A percentile compares a stretch with the other conserved stretches of the same genome.
These are phyloP conservation scores for Malassezia cuniculi DNA, from an alignment of 1,284 basidiomycete genomes.

Conservation along the genomic window DNA sequence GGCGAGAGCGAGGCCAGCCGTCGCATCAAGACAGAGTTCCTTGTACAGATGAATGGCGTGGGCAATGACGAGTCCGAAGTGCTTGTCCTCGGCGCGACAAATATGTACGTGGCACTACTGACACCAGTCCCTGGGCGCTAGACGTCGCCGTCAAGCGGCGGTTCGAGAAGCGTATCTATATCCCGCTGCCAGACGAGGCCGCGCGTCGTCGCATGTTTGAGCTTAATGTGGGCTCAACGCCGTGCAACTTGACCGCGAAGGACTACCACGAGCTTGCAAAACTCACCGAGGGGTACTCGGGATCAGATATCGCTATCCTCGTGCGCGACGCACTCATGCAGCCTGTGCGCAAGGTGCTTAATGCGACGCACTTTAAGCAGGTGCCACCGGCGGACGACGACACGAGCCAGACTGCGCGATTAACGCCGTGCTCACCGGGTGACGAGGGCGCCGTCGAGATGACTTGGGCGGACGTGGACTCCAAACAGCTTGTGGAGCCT, in stretches of 20 bases:
- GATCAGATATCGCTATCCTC: constrained; percentile 86
- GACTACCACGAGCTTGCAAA: constrained; percentile 74
- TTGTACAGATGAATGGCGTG: constrained; percentile 94
- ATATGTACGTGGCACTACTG: constrained; percentile 64
- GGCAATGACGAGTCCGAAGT: constrained; percentile 88
- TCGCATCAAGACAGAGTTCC: constrained; percentile 94
- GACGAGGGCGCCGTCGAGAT: constrained; percentile 59
- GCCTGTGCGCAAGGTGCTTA: constrained; percentile 87
- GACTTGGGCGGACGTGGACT: constrained; percentile 80
- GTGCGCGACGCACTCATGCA: constrained; percentile 98
- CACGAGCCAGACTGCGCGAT: constrained; percentile 17
- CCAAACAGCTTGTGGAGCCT: constrained; percentile 80
- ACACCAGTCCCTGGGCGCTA: constrained; percentile 52
- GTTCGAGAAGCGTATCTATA: constrained; percentile 97
- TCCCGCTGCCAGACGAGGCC: constrained; percentile 83
- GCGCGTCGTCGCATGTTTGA: constrained; percentile 94
- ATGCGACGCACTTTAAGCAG: constrained; percentile 84
- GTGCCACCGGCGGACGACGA: constrained; percentile 41
- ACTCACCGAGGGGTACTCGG: constrained; percentile 81
- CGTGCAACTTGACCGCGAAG: constrained; percentile 64
- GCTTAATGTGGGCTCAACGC: constrained; percentile 84
- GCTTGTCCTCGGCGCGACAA: constrained; percentile 94
- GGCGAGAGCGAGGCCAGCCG: constrained; percentile 89
- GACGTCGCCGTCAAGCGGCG: constrained; percentile 95
- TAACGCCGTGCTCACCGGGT: constrained; percentile 16